Evolutionary conservation across 2,329 filamentous ascomycete species (phyloP).

Genomic region (Alternaria metachromatica): DNA sequence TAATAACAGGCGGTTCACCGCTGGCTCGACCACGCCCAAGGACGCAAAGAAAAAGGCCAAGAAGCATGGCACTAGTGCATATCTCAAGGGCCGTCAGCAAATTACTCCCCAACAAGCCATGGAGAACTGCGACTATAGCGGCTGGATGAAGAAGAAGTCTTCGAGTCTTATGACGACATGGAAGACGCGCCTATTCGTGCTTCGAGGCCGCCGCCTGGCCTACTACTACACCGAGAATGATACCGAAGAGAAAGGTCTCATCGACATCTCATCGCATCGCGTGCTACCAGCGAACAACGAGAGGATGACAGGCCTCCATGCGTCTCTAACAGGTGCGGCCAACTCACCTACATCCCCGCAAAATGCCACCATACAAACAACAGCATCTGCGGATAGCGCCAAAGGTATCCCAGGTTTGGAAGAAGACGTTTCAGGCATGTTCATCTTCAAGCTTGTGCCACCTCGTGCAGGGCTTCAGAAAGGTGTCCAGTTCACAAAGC

Average conservation of each 20-base stretch:
- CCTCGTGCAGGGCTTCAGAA: constrained; percentile 85
- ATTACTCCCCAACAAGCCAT: constrained; percentile 84
- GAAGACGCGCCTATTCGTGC: constrained; percentile 95
- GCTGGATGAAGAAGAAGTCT: constrained; percentile 99
- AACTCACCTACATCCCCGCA: constrained; percentile 67
- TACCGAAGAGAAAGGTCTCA: constrained; percentile 89
- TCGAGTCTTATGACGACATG: constrained; percentile 96
- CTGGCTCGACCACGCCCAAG: constrained; percentile 54
- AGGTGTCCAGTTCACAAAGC: constrained; percentile 96
- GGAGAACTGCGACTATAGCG: constrained; percentile 85
- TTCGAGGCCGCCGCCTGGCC: constrained; percentile 86
- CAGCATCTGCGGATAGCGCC: constrained; percentile 47
- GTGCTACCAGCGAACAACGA: constrained; percentile 96
- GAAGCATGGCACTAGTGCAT: constrained; percentile 96
- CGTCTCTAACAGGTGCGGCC: constrained; percentile 87
- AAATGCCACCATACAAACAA: constrained; percentile 48
- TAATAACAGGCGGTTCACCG: constrained; percentile 41
- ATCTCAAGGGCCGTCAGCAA: constrained; percentile 83
- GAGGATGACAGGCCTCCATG: constrained; percentile 86
- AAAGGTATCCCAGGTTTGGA: constrained; percentile 37
- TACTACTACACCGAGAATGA: constrained; percentile 98
- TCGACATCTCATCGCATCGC: constrained; percentile 96
- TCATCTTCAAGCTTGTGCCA: constrained; percentile 97
- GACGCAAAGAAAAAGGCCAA: constrained; percentile 61
- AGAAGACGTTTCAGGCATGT: constrained; percentile 69